These are phyloP conservation scores for Carex arenaria DNA, from an alignment of 202 grass and related monocot species.

Conservation along the genomic window DNA sequence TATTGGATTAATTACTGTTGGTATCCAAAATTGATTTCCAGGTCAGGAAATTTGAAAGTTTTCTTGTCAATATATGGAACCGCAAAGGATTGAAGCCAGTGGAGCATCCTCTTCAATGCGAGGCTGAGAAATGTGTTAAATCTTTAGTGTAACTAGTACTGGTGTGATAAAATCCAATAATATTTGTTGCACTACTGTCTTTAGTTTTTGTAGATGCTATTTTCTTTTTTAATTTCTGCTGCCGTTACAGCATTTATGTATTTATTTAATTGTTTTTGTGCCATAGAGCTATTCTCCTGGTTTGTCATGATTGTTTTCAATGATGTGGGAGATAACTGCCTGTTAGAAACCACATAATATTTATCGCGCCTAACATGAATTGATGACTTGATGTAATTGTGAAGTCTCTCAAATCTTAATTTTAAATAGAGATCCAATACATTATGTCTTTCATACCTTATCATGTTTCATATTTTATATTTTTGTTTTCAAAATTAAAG, in stretches of 20 bases:
- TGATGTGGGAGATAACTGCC: neutral
- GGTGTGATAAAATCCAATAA: neutral
- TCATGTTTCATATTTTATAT: too few species aligned
- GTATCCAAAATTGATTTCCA: slow-evolving; percentile 28
- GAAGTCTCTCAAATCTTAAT: neutral
- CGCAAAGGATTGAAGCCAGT: slow-evolving; percentile 54
- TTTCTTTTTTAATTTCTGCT: neutral
- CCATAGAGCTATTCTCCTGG: neutral
- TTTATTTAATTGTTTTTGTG: neutral
- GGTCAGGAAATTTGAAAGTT: slow-evolving; percentile 77
- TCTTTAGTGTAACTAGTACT: neutral
- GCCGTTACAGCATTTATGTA: neutral
- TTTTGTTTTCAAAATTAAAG: too few species aligned
- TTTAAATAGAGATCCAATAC: neutral
- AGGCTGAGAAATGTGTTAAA: slow-evolving; percentile 48
- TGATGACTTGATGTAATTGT: neutral
- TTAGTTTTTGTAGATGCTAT: neutral
- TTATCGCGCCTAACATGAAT: neutral
- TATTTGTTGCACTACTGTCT: neutral
- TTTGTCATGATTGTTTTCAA: neutral
- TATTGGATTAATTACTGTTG: neutral
- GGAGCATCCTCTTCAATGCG: slow-evolving; percentile 50
- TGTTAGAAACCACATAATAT: neutral
- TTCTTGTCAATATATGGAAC: slow-evolving; percentile 58
- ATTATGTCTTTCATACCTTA: too few species aligned